Evolutionary conservation across 208 protist genomes (phyloP).

Genomic region (Trypanosoma lewisi): DNA sequence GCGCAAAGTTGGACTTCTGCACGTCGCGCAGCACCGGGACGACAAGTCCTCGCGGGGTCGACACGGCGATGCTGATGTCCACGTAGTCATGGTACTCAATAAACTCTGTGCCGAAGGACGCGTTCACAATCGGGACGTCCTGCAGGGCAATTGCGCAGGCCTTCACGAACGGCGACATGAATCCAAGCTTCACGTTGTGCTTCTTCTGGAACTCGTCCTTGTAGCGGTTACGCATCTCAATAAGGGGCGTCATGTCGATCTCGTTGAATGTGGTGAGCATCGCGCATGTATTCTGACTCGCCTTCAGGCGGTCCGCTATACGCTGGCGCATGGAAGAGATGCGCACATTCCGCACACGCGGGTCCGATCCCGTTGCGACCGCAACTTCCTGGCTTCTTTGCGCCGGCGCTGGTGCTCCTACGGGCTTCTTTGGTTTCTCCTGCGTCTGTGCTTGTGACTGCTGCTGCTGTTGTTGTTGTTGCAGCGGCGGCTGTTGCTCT

Average conservation of each 20-base stretch:
- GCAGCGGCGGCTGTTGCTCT: not conserved
- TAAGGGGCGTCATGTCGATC: conserved; percentile 96
- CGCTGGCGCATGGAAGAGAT: conserved; percentile 95
- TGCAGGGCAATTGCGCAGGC: conserved; percentile 93
- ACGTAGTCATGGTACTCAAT: conserved; percentile 98
- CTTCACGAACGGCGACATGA: conserved; percentile 99
- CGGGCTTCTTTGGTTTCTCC: conserved; percentile 10
- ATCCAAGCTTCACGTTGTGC: conserved; percentile 98
- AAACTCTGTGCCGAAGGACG: conserved; percentile 91
- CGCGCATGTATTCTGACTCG: conserved; percentile 97
- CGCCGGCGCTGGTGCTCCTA: conserved; percentile 30
- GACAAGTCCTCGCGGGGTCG: conserved; percentile 96
- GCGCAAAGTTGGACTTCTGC: conserved; percentile 94
- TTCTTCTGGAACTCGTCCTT: conserved; percentile 98
- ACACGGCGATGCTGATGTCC: conserved; percentile 98
- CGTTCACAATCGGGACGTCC: conserved; percentile 97
- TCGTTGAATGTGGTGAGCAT: conserved; percentile 99
- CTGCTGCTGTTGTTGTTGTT: conserved; percentile 14
- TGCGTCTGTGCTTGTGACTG: conserved; percentile 22
- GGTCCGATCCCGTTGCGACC: conserved; percentile 48
- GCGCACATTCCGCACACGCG: conserved; percentile 79
- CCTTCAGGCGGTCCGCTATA: conserved; percentile 97
- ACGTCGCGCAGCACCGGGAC: conserved; percentile 97
- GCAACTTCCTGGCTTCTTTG: conserved; percentile 15
- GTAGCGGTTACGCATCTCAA: conserved; percentile 95